phyloP scores from a whole-genome alignment of 495 filamentous ascomycete genomes.

The Aspergillus homomorphus region DNA sequence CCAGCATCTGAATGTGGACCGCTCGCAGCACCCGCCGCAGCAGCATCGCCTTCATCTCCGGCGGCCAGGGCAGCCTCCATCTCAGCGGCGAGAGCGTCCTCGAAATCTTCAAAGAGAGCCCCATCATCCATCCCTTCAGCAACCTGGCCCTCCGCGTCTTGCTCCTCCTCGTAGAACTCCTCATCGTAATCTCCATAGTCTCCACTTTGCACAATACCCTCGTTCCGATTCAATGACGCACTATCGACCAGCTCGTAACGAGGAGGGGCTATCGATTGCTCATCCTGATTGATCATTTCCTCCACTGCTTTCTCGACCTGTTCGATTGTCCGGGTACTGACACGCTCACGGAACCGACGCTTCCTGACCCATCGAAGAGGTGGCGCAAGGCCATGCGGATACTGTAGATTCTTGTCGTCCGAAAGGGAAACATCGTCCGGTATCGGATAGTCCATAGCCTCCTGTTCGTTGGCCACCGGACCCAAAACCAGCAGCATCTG shows the following conservation, averaged over 20 bases:
- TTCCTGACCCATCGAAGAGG: slow-evolving; percentile 85
- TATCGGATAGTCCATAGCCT: slow-evolving; percentile 63
- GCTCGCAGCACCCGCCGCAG: slow-evolving; percentile 12
- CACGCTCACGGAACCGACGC: slow-evolving; percentile 73
- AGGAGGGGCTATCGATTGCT: slow-evolving; percentile 49
- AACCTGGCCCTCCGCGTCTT: slow-evolving; percentile 55
- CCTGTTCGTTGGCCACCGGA: slow-evolving; percentile 63
- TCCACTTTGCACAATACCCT: slow-evolving; percentile 39
- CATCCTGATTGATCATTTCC: slow-evolving; percentile 68
- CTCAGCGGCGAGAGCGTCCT: slow-evolving; percentile 56
- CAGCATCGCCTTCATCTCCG: slow-evolving; percentile 45
- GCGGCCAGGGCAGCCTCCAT: slow-evolving; percentile 54
- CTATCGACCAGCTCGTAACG: slow-evolving; percentile 65
- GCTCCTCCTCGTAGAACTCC: slow-evolving; percentile 51
- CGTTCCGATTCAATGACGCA: slow-evolving; percentile 49
- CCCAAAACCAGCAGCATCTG: slow-evolving; percentile 91
- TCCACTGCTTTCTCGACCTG: slow-evolving; percentile 82
- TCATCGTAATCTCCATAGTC: slow-evolving; percentile 49
- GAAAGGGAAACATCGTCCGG: slow-evolving; percentile 61
- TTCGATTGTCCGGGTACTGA: slow-evolving; percentile 82
- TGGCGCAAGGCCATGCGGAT: slow-evolving; percentile 88
- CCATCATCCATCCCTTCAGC: slow-evolving; percentile 40
- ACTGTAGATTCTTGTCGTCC: slow-evolving; percentile 63
- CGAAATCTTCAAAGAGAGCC: slow-evolving; percentile 54
- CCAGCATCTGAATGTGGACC: slow-evolving; percentile 18